These are phyloP conservation scores for Cryphonectria parasitica DNA, from an alignment of 2,329 filamentous ascomycete species.

Conservation along the genomic window DNA sequence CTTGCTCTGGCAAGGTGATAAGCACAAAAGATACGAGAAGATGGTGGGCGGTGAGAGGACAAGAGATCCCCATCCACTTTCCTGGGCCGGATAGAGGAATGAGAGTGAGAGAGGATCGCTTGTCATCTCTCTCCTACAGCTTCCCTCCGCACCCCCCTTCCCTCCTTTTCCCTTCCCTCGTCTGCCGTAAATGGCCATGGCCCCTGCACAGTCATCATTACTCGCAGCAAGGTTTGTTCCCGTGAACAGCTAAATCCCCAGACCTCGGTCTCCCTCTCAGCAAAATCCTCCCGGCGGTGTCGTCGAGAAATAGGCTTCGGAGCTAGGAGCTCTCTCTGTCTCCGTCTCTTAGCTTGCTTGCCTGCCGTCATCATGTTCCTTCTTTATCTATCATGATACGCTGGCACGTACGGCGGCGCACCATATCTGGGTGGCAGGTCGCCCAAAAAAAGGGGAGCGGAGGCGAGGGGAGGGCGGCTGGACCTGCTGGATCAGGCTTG, in stretches of 20 bases:
- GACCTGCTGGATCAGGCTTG: slow-evolving; percentile 23
- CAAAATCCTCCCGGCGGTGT: background rate
- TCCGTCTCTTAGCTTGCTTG: background rate
- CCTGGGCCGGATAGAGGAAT: background rate
- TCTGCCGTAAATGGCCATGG: slow-evolving; percentile 32
- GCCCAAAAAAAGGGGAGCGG: background rate
- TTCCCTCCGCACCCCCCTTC: background rate
- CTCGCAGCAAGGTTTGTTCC: slow-evolving; percentile 40
- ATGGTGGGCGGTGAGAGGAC: slow-evolving; percentile 18
- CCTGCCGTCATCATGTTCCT: background rate
- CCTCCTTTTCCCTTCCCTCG: slow-evolving; percentile 2
- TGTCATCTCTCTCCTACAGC: slow-evolving; percentile 30
- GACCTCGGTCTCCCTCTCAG: background rate
- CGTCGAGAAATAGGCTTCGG: background rate
- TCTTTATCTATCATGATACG: background rate
- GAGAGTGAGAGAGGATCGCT: slow-evolving; percentile 22
- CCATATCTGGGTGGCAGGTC: slow-evolving; percentile 1
- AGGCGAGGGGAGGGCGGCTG: slow-evolving; percentile 12
- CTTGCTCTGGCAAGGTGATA: slow-evolving; percentile 5
- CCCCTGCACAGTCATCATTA: slow-evolving; percentile 43
- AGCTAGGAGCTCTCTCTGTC: background rate
- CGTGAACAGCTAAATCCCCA: slow-evolving; percentile 24
- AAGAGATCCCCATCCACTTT: slow-evolving; percentile 12
- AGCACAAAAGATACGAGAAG: slow-evolving; percentile 13
- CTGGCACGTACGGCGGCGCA: background rate